phyloP scores from a whole-genome alignment of 2,329 filamentous ascomycete genomes.

The Rutstroemia sydowiana region DNA sequence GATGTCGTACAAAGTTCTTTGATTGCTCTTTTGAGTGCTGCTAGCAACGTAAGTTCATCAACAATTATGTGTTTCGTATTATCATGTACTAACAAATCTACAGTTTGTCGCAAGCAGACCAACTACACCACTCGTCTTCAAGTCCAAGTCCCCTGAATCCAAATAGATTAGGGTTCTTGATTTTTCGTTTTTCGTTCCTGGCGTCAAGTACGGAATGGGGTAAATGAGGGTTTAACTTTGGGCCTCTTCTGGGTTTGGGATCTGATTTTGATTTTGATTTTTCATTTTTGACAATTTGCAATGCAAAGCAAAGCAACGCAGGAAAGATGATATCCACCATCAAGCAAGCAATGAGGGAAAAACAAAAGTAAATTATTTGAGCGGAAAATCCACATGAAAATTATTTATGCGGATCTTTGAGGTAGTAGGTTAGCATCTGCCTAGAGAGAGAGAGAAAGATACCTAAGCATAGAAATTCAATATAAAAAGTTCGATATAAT shows the following conservation, averaged over 20 bases:
- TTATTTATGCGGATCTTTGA: too few species aligned
- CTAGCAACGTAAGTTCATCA: slow-evolving; percentile 75
- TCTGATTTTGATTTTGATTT: slow-evolving; percentile 16
- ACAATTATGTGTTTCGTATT: slow-evolving; percentile 74
- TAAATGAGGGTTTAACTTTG: background rate
- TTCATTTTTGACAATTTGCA: background rate
- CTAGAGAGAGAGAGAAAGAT: too few species aligned
- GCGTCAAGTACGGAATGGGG: slow-evolving; percentile 10
- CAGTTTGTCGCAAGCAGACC: slow-evolving; percentile 69
- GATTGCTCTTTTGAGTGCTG: slow-evolving; percentile 77
- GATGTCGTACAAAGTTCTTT: slow-evolving; percentile 88
- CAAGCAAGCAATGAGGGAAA: too few species aligned
- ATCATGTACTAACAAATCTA: slow-evolving; percentile 74
- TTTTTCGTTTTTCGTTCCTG: background rate
- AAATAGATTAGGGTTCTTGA: slow-evolving; percentile 27
- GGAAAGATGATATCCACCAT: too few species aligned
- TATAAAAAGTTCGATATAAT: too few species aligned
- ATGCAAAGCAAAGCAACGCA: too few species aligned
- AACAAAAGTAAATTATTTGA: too few species aligned
- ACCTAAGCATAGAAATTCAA: too few species aligned
- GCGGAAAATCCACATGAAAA: too few species aligned
- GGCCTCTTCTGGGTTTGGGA: slow-evolving; percentile 10
- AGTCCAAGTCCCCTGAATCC: slow-evolving; percentile 47
- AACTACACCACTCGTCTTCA: slow-evolving; percentile 59
- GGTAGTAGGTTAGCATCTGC: too few species aligned